Evolutionary conservation across 2,329 filamentous ascomycete genomes (phyloP), one percentile per base, ranked within the genome.

Genomic region (Pseudogymnoascus sp.): DNA sequence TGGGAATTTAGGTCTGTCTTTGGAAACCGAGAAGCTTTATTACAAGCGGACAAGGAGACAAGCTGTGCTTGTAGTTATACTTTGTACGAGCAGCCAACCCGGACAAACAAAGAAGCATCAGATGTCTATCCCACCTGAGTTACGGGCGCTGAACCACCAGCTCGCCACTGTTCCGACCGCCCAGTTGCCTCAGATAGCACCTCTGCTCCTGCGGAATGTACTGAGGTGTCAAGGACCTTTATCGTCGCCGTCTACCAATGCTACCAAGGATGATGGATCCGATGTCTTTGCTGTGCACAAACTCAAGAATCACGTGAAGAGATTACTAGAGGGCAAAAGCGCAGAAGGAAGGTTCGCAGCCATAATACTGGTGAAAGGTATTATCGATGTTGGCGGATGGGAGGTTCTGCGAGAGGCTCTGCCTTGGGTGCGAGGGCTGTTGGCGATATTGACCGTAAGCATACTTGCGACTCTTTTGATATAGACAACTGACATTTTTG

Each of bases 351-450:
- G 90, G 68, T 95, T 93, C 76, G 82, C 86, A 16, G 92, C 87
- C 6, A 84, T 89, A 43, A 86, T 89, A 14, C 75, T 97, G 57
- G 83, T 92, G 73, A 97, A 97, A 76, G 84, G 89, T 3, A 79
- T 87, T 4, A 78, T 96, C 43, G 92, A 97, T 68, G 84, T 88
- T 39, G 92, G 92, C 22, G 91, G 91, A 50, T 91, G 89, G 85
- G 90, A 95, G 70, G 84, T 88, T 62, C 79, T 97, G 63, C 85
- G 86, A 65, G 85, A 84, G 60, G 84, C 84, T 35, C 85, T 86
- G 68, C 79, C 86, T 2, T 96, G 93, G 89, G 86, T 94, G 64
- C 80, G 83, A 66, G 86, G 84, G n/a, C 76, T 97, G 33, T 74
- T 97, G 59, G 81, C 82, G 1, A 83, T 96, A 60, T 73, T 97